These are phyloP conservation scores for Akanthomyces muscarius DNA, from an alignment of 2,329 filamentous ascomycete genomes.

Conservation along the genomic window DNA sequence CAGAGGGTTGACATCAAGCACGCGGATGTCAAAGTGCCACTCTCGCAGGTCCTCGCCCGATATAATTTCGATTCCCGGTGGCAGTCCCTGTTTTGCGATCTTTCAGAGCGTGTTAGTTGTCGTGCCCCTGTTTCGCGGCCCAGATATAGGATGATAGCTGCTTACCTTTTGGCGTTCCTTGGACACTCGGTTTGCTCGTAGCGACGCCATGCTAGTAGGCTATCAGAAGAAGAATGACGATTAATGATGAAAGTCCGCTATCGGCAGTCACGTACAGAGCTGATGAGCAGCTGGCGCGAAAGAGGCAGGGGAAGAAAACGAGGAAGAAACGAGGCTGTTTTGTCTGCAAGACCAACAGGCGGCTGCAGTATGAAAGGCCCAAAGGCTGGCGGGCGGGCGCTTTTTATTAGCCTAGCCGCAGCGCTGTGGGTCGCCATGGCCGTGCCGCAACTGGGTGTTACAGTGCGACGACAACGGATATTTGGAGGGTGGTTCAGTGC, in stretches of 20 bases:
- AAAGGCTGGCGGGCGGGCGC: slow-evolving; percentile 1
- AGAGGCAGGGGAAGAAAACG: background rate
- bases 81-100: slow-evolving; percentile 53
- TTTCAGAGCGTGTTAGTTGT: slow-evolving; percentile 26
- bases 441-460: background rate
- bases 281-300: background rate
- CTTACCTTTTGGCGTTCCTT: slow-evolving; percentile 30
- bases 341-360: slow-evolving; percentile 4
- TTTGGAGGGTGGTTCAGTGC: background rate
- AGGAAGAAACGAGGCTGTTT: background rate
- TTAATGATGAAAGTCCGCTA: background rate
- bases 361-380: background rate
- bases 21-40: slow-evolving; percentile 89
- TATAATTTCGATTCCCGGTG: slow-evolving; percentile 72
- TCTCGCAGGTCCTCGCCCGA: slow-evolving; percentile 67
- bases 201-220: slow-evolving; percentile 21
- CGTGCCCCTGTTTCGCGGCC: background rate
- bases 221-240: background rate
- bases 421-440: slow-evolving; percentile 4
- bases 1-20: slow-evolving; percentile 85
- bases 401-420: slow-evolving; percentile 9
- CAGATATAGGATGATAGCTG: background rate
- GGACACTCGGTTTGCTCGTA: slow-evolving; percentile 27
- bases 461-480: background rate
- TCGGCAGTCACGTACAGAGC: background rate